Conservation (phyloP, 1,139 yeast species). For the Sugiyamaella grinbergsii region DNA sequence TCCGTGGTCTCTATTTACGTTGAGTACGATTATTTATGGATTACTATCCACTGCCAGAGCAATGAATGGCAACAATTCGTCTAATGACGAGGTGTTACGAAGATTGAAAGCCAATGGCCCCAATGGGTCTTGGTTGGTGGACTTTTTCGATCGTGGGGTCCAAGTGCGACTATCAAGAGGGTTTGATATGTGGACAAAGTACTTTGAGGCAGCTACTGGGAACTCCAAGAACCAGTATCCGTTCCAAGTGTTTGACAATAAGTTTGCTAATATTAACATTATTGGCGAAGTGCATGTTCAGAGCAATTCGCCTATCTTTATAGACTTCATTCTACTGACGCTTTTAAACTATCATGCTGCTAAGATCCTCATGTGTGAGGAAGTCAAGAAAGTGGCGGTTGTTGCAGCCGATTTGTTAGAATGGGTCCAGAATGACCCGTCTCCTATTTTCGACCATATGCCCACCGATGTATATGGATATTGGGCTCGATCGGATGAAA, state of each 20-base stretch:
- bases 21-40: constrained; percentile 37
- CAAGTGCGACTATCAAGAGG: constrained; percentile 39
- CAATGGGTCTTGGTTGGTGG: constrained; percentile 25
- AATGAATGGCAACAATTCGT: constrained; percentile 27
- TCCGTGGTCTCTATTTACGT: constrained; percentile 36
- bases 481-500: constrained; percentile 38
- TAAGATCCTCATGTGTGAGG: constrained; percentile 37
- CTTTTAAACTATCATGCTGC: constrained; percentile 37
- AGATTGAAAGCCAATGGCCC: constrained; percentile 23
- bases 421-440: constrained; percentile 14
- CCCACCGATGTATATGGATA: constrained; percentile 9
- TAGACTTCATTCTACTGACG: constrained; percentile 34
- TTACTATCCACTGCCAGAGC: constrained; percentile 37
- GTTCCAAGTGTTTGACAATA: constrained; percentile 23
- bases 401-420: constrained; percentile 15
- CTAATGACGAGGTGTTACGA: constrained; percentile 23
- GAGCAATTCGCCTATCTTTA: constrained; percentile 23
- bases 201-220: constrained; percentile 35
- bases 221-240: constrained; percentile 27
- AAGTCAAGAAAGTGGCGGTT: constrained; percentile 27
- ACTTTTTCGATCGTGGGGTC: constrained; percentile 31
- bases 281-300: constrained; percentile 27
- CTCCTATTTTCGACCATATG: constrained; percentile 16
- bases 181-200: constrained; percentile 39
- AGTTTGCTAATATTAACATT: constrained; percentile 26